phyloP scores from a whole-genome alignment of 805 yeast species.

The Nematodospora valgi region DNA sequence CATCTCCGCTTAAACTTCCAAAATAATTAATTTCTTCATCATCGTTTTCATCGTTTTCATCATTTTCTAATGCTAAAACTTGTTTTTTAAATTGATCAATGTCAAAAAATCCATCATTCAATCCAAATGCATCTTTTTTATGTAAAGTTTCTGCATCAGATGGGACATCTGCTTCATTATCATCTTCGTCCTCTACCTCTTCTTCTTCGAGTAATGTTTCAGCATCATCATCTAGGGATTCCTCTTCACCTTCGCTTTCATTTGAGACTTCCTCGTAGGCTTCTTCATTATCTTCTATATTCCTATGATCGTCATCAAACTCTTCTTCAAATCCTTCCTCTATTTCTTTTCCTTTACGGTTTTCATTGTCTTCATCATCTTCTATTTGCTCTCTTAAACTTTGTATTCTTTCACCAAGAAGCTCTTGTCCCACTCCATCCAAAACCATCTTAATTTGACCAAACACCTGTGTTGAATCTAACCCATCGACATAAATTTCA shows the following conservation, averaged over 20 bases:
- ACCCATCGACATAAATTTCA: conserved; percentile 78
- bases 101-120: conserved; percentile 81
- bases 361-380: conserved; percentile 20
- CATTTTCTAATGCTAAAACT: conserved; percentile 54
- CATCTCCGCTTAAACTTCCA: conserved; percentile 25
- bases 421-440: conserved; percentile 68
- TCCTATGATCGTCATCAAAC: conserved; percentile 58
- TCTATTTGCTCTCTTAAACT: conserved; percentile 39
- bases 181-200: conserved; percentile 18
- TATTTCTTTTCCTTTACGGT: conserved; percentile 17
- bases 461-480: conserved; percentile 90
- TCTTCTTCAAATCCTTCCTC: conserved; percentile 31
- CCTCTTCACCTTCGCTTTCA: conserved; percentile 33
- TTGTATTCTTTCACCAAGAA: conserved; percentile 57
- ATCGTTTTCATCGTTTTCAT: conserved; percentile 25
- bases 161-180: conserved; percentile 13
- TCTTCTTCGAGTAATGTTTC: conserved; percentile 27
- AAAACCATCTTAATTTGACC: conserved; percentile 85
- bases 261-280: conserved; percentile 20
- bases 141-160: conserved; percentile 11
- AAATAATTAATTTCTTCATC: conserved; percentile 40
- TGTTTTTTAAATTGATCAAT: conserved; percentile 81
- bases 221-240: conserved; percentile 51
- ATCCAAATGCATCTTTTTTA: conserved; percentile 54
- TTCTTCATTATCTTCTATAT: conserved; percentile 20